Evolutionary conservation across 148 eudicot genomes (phyloP).

Genomic region (Limonium bicolor): DNA sequence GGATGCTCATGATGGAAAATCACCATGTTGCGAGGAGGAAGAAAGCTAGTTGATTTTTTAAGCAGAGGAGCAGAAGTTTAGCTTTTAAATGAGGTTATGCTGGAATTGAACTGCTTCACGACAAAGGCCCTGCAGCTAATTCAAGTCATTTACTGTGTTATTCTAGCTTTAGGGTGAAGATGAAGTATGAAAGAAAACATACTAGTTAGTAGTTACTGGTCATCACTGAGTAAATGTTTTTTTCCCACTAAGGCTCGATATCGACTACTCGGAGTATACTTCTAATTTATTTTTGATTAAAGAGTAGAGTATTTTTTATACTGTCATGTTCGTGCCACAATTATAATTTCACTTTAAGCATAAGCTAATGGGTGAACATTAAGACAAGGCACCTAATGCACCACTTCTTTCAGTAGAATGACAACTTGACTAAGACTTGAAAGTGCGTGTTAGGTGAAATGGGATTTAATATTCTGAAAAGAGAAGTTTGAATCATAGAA

Average conservation of each 20-base stretch:
- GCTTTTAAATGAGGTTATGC: not conserved
- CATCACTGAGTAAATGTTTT: too few relatives aligned
- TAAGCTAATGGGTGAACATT: conserved; percentile 1
- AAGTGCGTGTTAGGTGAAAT: too few relatives aligned
- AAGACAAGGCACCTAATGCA: conserved; percentile 2
- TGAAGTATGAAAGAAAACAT: not conserved
- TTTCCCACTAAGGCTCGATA: too few relatives aligned
- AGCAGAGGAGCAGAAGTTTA: not conserved
- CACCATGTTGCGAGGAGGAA: not conserved
- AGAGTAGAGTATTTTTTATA: too few relatives aligned
- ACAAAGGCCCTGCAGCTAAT: conserved; percentile 1
- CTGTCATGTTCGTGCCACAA: conserved; percentile 1
- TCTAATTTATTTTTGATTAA: too few relatives aligned
- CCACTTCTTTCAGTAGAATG: too few relatives aligned
- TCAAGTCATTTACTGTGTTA: not conserved
- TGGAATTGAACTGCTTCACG: not conserved
- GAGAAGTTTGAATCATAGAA: too few relatives aligned
- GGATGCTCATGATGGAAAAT: conserved; percentile 19
- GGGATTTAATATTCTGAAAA: too few relatives aligned
- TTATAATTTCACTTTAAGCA: conserved; percentile 3
- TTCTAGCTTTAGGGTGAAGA: conserved; percentile 5
- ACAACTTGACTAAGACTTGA: too few relatives aligned
- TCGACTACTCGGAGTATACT: too few relatives aligned
- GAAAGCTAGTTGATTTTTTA: not conserved
- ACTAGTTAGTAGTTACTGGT: too few relatives aligned